phyloP scores from a whole-genome alignment of 768 basidiomycete genomes.

The Lyophyllum shimeji region DNA sequence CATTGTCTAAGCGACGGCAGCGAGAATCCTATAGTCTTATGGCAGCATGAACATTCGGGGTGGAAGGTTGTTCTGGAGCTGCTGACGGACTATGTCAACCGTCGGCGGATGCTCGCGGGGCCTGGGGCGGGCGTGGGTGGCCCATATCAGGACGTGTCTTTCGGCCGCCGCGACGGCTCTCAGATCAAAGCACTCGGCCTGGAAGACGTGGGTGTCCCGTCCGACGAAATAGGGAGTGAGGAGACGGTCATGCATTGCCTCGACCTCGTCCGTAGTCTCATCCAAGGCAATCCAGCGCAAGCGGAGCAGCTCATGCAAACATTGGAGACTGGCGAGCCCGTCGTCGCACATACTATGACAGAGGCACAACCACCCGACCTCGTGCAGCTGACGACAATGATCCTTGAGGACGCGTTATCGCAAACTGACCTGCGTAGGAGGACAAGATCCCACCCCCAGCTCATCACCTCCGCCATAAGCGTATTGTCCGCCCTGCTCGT shows the following conservation, averaged over 20 bases:
- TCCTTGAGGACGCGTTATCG: constrained; percentile 76
- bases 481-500: constrained; percentile 77
- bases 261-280: constrained; percentile 76
- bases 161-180: constrained; percentile 41
- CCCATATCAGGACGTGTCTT: constrained; percentile 53
- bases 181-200: constrained; percentile 47
- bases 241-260: constrained; percentile 68
- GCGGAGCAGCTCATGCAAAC: constrained; percentile 66
- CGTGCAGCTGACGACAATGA: constrained; percentile 77
- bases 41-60: constrained; percentile 82
- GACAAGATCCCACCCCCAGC: constrained; percentile 49
- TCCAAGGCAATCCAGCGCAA: constrained; percentile 67
- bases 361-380: constrained; percentile 65
- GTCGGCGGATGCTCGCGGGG: constrained; percentile 44
- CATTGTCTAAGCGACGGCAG: constrained; percentile 73
- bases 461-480: constrained; percentile 80
- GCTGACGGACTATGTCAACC: constrained; percentile 71
- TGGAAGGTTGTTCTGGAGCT: constrained; percentile 88
- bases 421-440: constrained; percentile 42
- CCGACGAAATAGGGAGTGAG: constrained; percentile 61
- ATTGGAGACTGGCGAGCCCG: constrained; percentile 57
- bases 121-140: constrained; percentile 25
- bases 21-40: constrained; percentile 69
- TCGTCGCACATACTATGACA: constrained; percentile 50
- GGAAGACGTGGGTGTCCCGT: constrained; percentile 74